These are phyloP conservation scores for Penicillium coprophilum DNA, from an alignment of 495 filamentous ascomycete species.

Conservation along the genomic window DNA sequence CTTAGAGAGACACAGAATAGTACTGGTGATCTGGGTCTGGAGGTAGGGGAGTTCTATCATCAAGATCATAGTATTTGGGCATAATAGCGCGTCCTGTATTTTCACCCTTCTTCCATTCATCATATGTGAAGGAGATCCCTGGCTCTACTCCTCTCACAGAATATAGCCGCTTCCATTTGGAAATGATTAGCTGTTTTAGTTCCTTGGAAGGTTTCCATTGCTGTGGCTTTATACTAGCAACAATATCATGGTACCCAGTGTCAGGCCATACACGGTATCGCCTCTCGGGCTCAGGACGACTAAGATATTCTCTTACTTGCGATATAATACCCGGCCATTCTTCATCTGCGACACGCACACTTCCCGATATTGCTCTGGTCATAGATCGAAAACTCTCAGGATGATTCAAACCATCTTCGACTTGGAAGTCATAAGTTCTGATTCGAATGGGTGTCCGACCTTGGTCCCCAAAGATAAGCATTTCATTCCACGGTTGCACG, in stretches of 20 bases:
- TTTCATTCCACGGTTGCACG: conserved; percentile 15
- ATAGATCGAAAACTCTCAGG: no score
- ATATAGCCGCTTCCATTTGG: conserved; percentile 7
- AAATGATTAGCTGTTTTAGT: conserved; percentile 5
- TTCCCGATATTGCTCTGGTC: not conserved
- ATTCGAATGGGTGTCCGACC: conserved; percentile 15
- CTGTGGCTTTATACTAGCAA: not conserved
- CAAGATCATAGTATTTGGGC: not conserved
- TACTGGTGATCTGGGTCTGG: conserved; percentile 8
- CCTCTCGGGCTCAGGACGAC: conserved; percentile 11
- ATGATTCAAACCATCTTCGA: conserved; percentile 3
- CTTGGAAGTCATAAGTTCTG: conserved; percentile 14
- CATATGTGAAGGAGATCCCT: conserved; percentile 15
- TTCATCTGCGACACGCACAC: no score
- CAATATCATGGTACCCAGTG: conserved; percentile 1
- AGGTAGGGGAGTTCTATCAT: not conserved
- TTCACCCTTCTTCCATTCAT: conserved; percentile 13
- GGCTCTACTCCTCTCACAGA: conserved; percentile 12
- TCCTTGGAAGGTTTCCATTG: conserved; percentile 8
- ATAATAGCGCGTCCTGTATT: conserved; percentile 11
- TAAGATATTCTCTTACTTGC: conserved; percentile 3
- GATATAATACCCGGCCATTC: conserved; percentile 10
- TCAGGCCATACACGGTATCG: conserved; percentile 7
- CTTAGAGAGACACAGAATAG: conserved; percentile 12
- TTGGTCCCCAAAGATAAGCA: conserved; percentile 12